Conservation (phyloP, 2,329 filamentous ascomycete species). For the Xylaria digitata region DNA sequence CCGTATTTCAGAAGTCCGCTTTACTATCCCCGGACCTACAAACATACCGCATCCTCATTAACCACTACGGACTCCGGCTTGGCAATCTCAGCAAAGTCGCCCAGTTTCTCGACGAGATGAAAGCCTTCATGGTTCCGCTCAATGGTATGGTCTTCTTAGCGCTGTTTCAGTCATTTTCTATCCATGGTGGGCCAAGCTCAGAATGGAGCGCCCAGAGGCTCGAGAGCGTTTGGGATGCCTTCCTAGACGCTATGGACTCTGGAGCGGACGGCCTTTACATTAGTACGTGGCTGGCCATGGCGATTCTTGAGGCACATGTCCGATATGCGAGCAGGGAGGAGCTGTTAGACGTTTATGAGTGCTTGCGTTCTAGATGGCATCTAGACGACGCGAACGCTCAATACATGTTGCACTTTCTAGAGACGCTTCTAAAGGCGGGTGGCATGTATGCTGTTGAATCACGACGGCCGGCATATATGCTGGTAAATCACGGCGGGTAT, state of each 20-base stretch:
- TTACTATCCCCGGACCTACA: constrained; percentile 78
- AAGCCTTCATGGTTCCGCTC: constrained; percentile 71
- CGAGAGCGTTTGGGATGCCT: constrained; percentile 72
- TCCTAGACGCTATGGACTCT: constrained; percentile 66
- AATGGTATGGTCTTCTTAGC: constrained; percentile 82
- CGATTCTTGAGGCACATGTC: constrained; percentile 72
- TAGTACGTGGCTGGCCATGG: constrained; percentile 70
- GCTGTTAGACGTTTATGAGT: constrained; percentile 66
- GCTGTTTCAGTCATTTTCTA: constrained; percentile 83
- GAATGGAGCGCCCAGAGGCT: constrained; percentile 80
- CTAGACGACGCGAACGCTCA: constrained; percentile 55
- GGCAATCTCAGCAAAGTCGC: constrained; percentile 80
- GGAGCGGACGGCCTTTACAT: constrained; percentile 61
- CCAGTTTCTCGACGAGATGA: constrained; percentile 84
- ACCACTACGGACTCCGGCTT: constrained; percentile 74
- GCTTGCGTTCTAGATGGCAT: constrained; percentile 61
- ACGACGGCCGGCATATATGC: not conserved
- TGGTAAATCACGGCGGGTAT: constrained; percentile 12
- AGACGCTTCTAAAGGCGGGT: constrained; percentile 54
- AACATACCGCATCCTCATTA: constrained; percentile 84
- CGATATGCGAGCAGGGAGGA: constrained; percentile 65
- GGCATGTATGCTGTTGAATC: constrained; percentile 31
- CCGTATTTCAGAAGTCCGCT: constrained; percentile 68
- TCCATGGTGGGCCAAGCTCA: constrained; percentile 74
- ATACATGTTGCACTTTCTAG: constrained; percentile 61